Percentiles rank a stretch among this genome's conserved stretches.
These are phyloP conservation scores for Aspergillus flavus DNA, from an alignment of 2,329 filamentous ascomycete species.

Conservation along the genomic window DNA sequence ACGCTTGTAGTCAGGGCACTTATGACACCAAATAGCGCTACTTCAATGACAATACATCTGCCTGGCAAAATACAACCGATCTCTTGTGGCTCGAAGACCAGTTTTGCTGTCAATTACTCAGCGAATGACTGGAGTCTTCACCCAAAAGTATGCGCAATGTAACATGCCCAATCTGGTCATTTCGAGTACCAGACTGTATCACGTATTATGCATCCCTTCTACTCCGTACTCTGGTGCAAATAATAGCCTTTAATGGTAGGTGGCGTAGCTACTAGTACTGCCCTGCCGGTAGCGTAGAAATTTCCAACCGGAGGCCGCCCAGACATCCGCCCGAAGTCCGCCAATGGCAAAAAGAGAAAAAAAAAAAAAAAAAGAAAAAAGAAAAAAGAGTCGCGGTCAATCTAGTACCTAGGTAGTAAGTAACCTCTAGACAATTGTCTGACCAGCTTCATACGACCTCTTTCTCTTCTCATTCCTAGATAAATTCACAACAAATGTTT, in stretches of 20 bases:
- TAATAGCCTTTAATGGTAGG: neutral
- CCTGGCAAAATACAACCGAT: neutral
- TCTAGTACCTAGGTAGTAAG: neutral
- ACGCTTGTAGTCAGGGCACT: neutral
- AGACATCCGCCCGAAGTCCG: constrained; percentile 13
- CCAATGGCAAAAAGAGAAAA: constrained; percentile 8
- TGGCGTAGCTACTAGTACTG: neutral
- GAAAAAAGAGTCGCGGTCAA: neutral
- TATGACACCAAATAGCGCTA: neutral
- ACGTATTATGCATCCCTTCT: neutral
- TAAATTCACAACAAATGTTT: neutral
- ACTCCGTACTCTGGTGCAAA: neutral
- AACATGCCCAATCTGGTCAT: neutral
- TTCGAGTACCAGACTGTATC: neutral
- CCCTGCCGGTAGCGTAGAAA: neutral
- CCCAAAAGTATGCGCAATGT: neutral
- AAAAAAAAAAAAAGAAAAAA: neutral
- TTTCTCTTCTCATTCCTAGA: neutral
- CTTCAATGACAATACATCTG: neutral
- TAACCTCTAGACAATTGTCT: neutral
- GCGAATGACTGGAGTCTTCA: neutral
- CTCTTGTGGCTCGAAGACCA: neutral
- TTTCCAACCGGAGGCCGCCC: constrained; percentile 12
- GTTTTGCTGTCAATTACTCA: neutral
- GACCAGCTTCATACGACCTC: constrained; percentile 3